Conservation (phyloP, 208 protist genomes). For the Tritrichomonas musculus region DNA sequence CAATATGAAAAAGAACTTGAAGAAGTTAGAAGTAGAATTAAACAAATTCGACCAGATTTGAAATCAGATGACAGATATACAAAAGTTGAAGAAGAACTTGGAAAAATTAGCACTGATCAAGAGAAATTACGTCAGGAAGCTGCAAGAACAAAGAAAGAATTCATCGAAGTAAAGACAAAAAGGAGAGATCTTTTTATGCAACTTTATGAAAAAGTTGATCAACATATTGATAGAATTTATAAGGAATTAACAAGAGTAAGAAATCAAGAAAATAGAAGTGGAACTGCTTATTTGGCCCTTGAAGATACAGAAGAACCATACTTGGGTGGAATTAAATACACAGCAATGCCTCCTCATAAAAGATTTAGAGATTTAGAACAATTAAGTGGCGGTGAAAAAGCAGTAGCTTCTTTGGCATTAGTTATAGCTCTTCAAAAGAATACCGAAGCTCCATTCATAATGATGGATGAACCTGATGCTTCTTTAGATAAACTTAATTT, state of each 20-base stretch:
- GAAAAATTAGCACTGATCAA: background rate
- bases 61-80: background rate
- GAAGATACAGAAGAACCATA: slow-evolving; percentile 44
- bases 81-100: background rate
- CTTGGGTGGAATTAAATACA: slow-evolving; percentile 48
- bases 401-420: slow-evolving; percentile 53
- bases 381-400: slow-evolving; percentile 59
- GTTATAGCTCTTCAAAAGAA: slow-evolving; percentile 54
- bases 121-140: background rate
- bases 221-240: slow-evolving; percentile 37
- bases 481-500: slow-evolving; percentile 24
- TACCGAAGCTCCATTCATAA: slow-evolving; percentile 53
- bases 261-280: background rate
- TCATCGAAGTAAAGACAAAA: slow-evolving; percentile 29
- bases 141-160: background rate
- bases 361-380: slow-evolving; percentile 52
- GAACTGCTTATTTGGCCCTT: background rate
- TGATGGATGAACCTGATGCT: slow-evolving; percentile 53
- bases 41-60: slow-evolving; percentile 4
- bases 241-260: slow-evolving; percentile 35
- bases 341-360: slow-evolving; percentile 56
- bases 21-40: background rate
- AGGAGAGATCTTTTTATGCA: slow-evolving; percentile 45
- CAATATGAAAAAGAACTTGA: background rate
- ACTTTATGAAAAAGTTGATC: slow-evolving; percentile 37